Base-by-base conservation (phyloP, 306 rosid genomes). In the Cercis canadensis region DNA sequence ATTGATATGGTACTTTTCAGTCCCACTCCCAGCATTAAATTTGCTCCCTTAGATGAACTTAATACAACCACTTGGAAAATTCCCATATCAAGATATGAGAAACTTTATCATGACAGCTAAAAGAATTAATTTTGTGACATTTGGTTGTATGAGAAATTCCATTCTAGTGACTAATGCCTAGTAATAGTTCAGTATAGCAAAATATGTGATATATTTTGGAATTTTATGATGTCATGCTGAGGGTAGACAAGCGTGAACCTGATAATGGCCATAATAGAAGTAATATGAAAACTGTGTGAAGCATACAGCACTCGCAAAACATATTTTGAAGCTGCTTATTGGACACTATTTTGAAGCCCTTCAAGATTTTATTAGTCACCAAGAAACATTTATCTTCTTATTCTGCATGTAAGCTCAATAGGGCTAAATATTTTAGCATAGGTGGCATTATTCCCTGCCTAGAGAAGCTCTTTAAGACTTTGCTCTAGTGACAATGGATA, bases 31-130 rank as follows among this genome's bases (percentile, higher is more conserved):
- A 24, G 29, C 3, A 69, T 77, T 45, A 68, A 78, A 75, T 78
- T 77, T 76, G 51, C 82, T 77, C 80, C 86, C 69, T 62, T 73
- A 81, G 69, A 68, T 85, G 82, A 79, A 75, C 84, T 79, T 65
- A 11, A 15, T 72, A 67, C 57, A 49, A 75, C 69, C 86, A 81
- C 82, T 55, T 72, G 89, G 79, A 77, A 57, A 67, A 73, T 67
- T 72, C 54, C 61, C 57, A 56, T 36, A 79, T 54, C 68, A 60
- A 17, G 10, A 40, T 29, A 33, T 37, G 18, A 31, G n/a, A 54
- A 62, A 74, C 68, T 41, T 24, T 62, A 46, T 74, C 62, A 79
- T 66, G 32, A 21, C 65, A 59, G 66, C 76, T 69, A 24, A 21
- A 41, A 52, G 64, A 50, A 34, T 62, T 36, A 16, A 14, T 36